Evolutionary conservation across 768 basidiomycete genomes (phyloP), one percentile per base, ranked within the genome.

Genomic region (Gyrodon lividus): DNA sequence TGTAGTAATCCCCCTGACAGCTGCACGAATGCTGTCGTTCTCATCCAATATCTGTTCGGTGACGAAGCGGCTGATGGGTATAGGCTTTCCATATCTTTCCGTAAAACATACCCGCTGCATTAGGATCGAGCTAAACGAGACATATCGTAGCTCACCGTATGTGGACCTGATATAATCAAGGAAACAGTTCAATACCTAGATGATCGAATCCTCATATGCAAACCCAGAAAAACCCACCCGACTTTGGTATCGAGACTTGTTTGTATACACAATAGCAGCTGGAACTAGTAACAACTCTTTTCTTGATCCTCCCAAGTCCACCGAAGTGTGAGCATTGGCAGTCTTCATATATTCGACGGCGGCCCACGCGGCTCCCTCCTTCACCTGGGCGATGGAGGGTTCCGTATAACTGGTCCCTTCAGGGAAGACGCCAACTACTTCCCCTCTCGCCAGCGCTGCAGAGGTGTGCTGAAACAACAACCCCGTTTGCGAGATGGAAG

Each of bases 311-410:
- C 39, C 46, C 37, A 57, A 50, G 55, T 16, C 51, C 50, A 50
- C 49, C 20, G 51, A 54, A 59, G 60, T 52, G 62, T 60, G 20
- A 14, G 22, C 19, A 6, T 57, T 50, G 17, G 74, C 62, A 54
- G 75, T 78, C 53, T 79, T 74, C 43, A 76, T 71, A 65, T 81
- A 89, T 61, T 89, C 87, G 43, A 89, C 76, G 6, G 83, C 86
- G 40, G 83, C 80, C 83, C 87, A 86, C 6, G 82, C 79, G 3
- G 80, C 79, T 5, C 89, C 88, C 42, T 86, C 83, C 64, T 79
- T 65, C 12, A 77, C 63, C 56, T 79, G 80, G 19, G 72, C 66
- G 37, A 81, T 79, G 5, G 68, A 61, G 9, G 74, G 73, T 48
- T 75, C 70, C 0, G 77, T 80, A 54, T 79, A 78, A 47, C 73